phyloP scores from a whole-genome alignment of 2,329 filamentous ascomycete species.

The Colletotrichum liaoningense region DNA sequence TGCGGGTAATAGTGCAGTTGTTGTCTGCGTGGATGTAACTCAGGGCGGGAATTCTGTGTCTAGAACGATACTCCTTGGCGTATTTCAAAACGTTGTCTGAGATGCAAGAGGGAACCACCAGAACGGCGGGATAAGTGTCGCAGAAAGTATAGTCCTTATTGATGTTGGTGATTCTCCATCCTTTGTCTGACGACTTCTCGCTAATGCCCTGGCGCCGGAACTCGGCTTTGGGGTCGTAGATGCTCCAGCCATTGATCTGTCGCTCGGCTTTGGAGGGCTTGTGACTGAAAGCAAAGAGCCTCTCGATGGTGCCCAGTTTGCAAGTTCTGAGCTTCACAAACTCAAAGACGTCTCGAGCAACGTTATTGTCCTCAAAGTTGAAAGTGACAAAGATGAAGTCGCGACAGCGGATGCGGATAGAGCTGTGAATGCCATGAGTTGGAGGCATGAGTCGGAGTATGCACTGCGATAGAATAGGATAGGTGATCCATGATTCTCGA shows the following conservation, averaged over 20 bases:
- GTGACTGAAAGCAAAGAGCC: conserved; percentile 91
- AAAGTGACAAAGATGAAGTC: conserved; percentile 96
- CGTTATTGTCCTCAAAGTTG: conserved; percentile 80
- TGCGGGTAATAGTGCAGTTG: conserved; percentile 95
- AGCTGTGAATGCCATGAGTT: conserved; percentile 77
- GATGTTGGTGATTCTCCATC: conserved; percentile 91
- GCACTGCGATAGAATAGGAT: conserved; percentile 89
- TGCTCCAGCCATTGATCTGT: conserved; percentile 80
- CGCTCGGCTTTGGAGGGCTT: conserved; percentile 79
- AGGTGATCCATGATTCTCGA: conserved; percentile 91
- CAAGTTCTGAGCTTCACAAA: conserved; percentile 85
- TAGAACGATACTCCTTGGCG: conserved; percentile 88
- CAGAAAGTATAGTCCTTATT: conserved; percentile 93
- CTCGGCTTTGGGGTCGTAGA: conserved; percentile 89
- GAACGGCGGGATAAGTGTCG: conserved; percentile 87
- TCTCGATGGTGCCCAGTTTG: conserved; percentile 84
- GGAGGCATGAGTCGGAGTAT: conserved; percentile 79
- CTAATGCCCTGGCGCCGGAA: conserved; percentile 90
- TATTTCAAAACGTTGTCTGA: conserved; percentile 99
- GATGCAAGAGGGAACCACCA: conserved; percentile 88
- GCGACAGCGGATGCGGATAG: conserved; percentile 87
- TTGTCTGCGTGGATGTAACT: conserved; percentile 97
- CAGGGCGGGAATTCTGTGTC: conserved; percentile 86
- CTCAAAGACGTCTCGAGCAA: conserved; percentile 88
- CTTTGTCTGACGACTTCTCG: conserved; percentile 78